These are phyloP conservation scores for Xerocomus amazonicus DNA, from an alignment of 1,284 basidiomycete genomes.

Conservation along the genomic window DNA sequence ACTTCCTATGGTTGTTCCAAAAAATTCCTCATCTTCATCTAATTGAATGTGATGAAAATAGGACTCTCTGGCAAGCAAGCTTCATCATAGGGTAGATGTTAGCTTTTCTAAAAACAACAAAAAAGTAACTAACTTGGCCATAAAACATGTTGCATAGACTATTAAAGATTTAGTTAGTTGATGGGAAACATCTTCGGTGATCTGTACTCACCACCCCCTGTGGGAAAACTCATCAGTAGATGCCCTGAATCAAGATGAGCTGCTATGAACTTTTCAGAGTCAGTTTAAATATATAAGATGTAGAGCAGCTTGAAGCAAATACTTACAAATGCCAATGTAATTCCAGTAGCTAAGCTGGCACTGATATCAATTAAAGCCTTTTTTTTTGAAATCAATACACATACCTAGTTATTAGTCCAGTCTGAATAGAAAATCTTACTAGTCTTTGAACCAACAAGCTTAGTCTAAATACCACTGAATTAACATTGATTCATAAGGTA, in stretches of 20 bases:
- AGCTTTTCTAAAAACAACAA: neutral
- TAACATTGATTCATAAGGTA: neutral
- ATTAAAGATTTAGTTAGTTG: neutral
- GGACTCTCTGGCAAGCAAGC: slow-evolving; percentile 28
- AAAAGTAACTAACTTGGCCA: slow-evolving; percentile 22
- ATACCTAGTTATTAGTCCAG: slow-evolving; percentile 27
- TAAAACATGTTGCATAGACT: slow-evolving; percentile 29
- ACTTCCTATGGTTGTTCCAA: neutral
- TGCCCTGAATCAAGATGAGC: slow-evolving; percentile 17
- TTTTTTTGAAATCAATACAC: neutral
- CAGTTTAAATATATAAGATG: no score
- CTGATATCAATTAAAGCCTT: neutral
- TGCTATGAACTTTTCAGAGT: neutral
- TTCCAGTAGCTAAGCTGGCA: slow-evolving; percentile 14
- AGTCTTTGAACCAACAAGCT: slow-evolving; percentile 16
- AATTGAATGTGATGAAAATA: slow-evolving; percentile 14
- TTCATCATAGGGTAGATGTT: slow-evolving; percentile 1
- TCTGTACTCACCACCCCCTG: slow-evolving; percentile 17
- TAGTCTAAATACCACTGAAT: slow-evolving; percentile 4
- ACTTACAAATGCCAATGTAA: slow-evolving; percentile 16
- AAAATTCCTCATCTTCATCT: neutral
- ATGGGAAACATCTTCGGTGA: neutral
- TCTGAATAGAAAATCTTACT: slow-evolving; percentile 21
- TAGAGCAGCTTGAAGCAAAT: neutral
- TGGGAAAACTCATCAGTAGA: slow-evolving; percentile 23